These are phyloP conservation scores for Leccinellum luteum DNA, from an alignment of 768 basidiomycete genomes.

Conservation along the genomic window DNA sequence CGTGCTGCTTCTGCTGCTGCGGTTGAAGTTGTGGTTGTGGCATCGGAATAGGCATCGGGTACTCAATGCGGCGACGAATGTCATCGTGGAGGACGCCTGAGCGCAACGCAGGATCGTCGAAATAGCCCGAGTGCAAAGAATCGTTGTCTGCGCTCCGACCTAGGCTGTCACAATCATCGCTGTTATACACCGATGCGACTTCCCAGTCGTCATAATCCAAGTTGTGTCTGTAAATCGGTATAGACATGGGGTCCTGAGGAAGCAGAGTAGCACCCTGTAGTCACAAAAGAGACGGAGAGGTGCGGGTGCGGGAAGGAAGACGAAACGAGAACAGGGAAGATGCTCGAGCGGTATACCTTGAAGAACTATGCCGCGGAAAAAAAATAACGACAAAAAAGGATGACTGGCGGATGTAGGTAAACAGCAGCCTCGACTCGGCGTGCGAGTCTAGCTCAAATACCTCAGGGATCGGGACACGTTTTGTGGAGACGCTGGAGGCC, in stretches of 20 bases:
- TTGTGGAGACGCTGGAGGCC: slow-evolving; percentile 21
- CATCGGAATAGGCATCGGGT: slow-evolving; percentile 6
- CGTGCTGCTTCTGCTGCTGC: slow-evolving; percentile 4
- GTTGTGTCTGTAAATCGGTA: slow-evolving; percentile 29
- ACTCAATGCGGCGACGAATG: slow-evolving; percentile 8
- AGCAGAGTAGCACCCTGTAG: not conserved
- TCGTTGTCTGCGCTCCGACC: slow-evolving; percentile 21
- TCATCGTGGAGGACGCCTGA: slow-evolving; percentile 1
- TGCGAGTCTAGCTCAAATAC: slow-evolving; percentile 21
- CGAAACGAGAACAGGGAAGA: not conserved
- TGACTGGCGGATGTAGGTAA: not conserved
- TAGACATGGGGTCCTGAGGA: slow-evolving; percentile 13
- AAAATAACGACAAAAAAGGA: not conserved
- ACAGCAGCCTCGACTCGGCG: slow-evolving; percentile 1
- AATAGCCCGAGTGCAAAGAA: slow-evolving; percentile 6
- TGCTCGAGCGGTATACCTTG: not conserved
- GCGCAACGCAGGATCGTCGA: slow-evolving; percentile 7
- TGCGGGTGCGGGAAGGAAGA: not conserved
- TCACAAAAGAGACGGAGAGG: not conserved
- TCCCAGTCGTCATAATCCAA: slow-evolving; percentile 26
- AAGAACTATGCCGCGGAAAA: not conserved
- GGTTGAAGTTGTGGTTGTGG: slow-evolving; percentile 8
- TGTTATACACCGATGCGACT: slow-evolving; percentile 28
- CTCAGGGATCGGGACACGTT: slow-evolving; percentile 24
- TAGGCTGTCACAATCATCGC: slow-evolving; percentile 28